Evolutionary conservation across 768 basidiomycete genomes (phyloP).

Genomic region (Tephrocybe sp.): DNA sequence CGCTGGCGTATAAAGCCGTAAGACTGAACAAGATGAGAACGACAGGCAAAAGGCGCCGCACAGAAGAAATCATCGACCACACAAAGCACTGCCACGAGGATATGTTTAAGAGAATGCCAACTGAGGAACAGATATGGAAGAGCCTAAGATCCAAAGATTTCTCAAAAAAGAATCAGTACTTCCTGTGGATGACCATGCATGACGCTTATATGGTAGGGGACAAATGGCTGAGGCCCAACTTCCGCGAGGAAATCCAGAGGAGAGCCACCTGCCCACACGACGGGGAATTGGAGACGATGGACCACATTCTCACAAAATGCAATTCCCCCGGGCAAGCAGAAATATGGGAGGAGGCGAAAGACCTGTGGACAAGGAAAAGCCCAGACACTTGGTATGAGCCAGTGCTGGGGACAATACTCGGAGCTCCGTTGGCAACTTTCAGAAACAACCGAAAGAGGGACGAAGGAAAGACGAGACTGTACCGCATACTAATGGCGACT

Average conservation of each 20-base stretch:
- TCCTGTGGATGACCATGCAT: slow-evolving; percentile 5
- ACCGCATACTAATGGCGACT: not conserved
- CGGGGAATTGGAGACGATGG: not conserved
- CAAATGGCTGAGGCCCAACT: not conserved
- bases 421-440: not conserved
- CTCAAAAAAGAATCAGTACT: not conserved
- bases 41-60: no score
- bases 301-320: slow-evolving; percentile 4
- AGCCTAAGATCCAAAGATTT: not conserved
- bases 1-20: no score
- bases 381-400: not conserved
- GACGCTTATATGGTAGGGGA: slow-evolving; percentile 2
- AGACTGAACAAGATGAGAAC: no score
- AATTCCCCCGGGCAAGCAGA: not conserved
- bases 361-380: not conserved
- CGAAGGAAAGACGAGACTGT: not conserved
- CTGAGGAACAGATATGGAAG: no score
- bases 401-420: slow-evolving; percentile 3
- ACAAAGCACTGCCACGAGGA: no score
- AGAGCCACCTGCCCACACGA: not conserved
- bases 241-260: not conserved
- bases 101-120: no score
- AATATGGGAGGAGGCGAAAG: not conserved
- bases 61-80: no score
- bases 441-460: not conserved